phyloP scores from a whole-genome alignment of 2,329 filamentous ascomycete genomes.

The Dryadomyces sulphureus region DNA sequence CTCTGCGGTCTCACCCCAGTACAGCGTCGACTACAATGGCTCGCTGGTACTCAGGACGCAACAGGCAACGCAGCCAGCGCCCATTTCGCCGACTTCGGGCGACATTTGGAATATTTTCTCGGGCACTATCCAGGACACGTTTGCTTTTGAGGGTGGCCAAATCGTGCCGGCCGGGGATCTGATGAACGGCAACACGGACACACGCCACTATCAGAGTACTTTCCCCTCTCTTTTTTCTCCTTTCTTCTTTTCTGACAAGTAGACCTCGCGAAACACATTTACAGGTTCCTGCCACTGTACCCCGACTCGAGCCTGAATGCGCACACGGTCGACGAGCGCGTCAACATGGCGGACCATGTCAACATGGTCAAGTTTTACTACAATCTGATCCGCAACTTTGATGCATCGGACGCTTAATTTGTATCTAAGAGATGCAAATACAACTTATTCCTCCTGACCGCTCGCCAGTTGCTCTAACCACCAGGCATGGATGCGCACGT shows the following conservation, averaged over 20 bases:
- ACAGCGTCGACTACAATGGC: slow-evolving; percentile 25
- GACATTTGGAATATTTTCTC: slow-evolving; percentile 16
- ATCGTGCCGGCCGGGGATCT: slow-evolving; percentile 37
- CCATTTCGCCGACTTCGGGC: slow-evolving; percentile 19
- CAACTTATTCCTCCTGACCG: not conserved
- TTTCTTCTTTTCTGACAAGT: not conserved
- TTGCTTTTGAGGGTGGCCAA: slow-evolving; percentile 13
- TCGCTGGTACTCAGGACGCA: slow-evolving; percentile 21
- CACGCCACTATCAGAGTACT: slow-evolving; percentile 22
- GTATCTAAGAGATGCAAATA: not conserved
- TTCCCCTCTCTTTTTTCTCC: not conserved
- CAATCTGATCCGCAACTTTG: slow-evolving; percentile 26
- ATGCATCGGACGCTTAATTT: slow-evolving; percentile 11
- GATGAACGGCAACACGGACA: slow-evolving; percentile 37
- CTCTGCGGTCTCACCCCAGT: slow-evolving; percentile 14
- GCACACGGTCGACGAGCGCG: slow-evolving; percentile 26
- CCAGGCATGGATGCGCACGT: slow-evolving; percentile 82
- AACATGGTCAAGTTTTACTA: slow-evolving; percentile 23
- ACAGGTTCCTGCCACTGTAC: slow-evolving; percentile 25
- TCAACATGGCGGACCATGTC: slow-evolving; percentile 20
- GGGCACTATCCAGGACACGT: slow-evolving; percentile 16
- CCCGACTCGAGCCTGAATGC: slow-evolving; percentile 16
- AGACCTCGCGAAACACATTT: slow-evolving; percentile 29
- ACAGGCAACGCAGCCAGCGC: slow-evolving; percentile 19
- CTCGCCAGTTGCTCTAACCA: slow-evolving; percentile 60